A percentile compares a stretch with the other conserved stretches of the same genome.
Evolutionary conservation across 192 early-diverging fungal genomes (phyloP).

Genomic region (Gryganskiella cystojenkinii): DNA sequence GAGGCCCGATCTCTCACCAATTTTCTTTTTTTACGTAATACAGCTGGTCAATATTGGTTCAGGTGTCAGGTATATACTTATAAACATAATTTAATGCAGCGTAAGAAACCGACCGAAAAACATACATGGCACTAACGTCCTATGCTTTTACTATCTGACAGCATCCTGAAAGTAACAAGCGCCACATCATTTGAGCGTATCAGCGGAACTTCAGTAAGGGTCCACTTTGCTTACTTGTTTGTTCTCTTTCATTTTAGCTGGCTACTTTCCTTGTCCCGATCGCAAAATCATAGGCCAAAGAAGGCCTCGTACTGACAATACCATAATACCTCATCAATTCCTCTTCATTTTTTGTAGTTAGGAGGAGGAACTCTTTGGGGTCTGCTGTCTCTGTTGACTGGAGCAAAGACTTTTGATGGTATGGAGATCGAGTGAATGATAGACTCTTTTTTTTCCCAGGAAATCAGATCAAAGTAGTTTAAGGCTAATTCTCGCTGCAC

Average conservation of each 20-base stretch:
- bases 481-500: not conserved
- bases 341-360: constrained; percentile 56
- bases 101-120: not conserved
- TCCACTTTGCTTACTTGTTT: no score
- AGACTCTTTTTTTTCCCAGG: no score
- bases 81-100: not conserved
- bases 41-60: constrained; percentile 97
- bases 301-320: not conserved
- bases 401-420: constrained; percentile 90
- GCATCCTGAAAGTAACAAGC: constrained; percentile 93
- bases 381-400: constrained; percentile 86
- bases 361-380: constrained; percentile 99
- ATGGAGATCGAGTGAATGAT: no score
- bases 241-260: no score
- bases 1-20: not conserved
- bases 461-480: no score
- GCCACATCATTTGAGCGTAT: constrained; percentile 89
- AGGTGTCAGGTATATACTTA: constrained; percentile 79
- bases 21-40: constrained; percentile 1
- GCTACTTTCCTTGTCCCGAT: not conserved
- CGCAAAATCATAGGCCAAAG: not conserved
- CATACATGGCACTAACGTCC: constrained; percentile 1
- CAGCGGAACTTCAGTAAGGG: constrained; percentile 78
- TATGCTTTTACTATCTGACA: constrained; percentile 4
- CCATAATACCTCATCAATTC: not conserved